Conservation (phyloP, 331 rosid species). For the Cydonia oblonga region DNA sequence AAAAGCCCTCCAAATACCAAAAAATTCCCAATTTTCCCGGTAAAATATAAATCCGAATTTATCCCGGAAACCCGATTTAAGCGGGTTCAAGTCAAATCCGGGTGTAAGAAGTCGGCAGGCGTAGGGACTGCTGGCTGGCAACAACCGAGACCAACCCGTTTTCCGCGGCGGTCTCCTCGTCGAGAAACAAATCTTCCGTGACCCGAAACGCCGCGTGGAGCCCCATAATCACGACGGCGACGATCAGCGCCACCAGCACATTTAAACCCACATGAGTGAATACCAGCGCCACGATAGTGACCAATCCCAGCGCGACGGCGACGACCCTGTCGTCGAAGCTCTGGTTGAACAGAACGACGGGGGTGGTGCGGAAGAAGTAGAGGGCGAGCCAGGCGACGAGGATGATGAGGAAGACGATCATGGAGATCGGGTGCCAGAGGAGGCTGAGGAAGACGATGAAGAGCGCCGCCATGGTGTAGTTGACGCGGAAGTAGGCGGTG, state of each 20-base stretch:
- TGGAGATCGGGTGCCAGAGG: slow-evolving; percentile 60
- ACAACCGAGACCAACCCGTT: slow-evolving; percentile 57
- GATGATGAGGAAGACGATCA: slow-evolving; percentile 47
- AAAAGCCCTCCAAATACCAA: neutral
- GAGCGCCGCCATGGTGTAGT: slow-evolving; percentile 49
- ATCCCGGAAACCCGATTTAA: neutral
- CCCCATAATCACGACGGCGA: slow-evolving; percentile 36
- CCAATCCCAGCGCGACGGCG: slow-evolving; percentile 27
- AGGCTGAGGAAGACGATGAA: slow-evolving; percentile 40
- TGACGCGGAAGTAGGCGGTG: slow-evolving; percentile 48
- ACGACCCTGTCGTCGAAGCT: slow-evolving; percentile 39
- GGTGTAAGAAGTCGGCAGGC: slow-evolving; percentile 7
- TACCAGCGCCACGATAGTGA: slow-evolving; percentile 48
- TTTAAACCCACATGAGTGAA: slow-evolving; percentile 55
- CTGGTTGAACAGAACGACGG: slow-evolving; percentile 22
- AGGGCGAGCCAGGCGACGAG: slow-evolving; percentile 54
- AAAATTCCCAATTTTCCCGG: neutral
- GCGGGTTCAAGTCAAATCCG: slow-evolving; percentile 4
- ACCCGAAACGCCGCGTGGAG: slow-evolving; percentile 56
- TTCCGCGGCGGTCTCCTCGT: slow-evolving; percentile 38
- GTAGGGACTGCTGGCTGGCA: slow-evolving; percentile 28
- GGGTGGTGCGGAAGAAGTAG: slow-evolving; percentile 56
- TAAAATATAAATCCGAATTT: neutral
- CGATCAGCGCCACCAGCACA: slow-evolving; percentile 36
- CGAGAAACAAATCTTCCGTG: slow-evolving; percentile 54